Percentiles rank a stretch among this genome's conserved stretches.
phyloP scores from a whole-genome alignment of 2,329 filamentous ascomycete genomes.

The Herpotrichia juniperi region DNA sequence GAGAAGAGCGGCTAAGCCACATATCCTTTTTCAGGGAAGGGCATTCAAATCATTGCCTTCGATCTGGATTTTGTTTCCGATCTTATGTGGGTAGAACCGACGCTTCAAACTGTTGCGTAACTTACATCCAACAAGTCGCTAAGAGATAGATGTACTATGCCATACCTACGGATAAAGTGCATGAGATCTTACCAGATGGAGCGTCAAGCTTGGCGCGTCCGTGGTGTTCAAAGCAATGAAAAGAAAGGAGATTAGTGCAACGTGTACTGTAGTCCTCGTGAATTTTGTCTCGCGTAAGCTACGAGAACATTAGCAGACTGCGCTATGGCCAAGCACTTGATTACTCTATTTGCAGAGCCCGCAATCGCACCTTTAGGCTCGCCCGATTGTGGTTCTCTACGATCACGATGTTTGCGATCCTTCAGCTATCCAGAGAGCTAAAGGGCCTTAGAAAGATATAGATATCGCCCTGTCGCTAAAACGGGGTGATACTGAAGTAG shows the following conservation, averaged over 20 bases:
- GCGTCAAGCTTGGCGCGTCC: too few species aligned
- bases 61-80: too few species aligned
- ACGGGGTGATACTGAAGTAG: constrained; percentile 21
- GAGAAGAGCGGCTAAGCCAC: too few species aligned
- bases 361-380: constrained; percentile 78
- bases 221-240: constrained; percentile 82
- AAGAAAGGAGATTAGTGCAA: constrained; percentile 78
- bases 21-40: too few species aligned
- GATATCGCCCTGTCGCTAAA: constrained; percentile 31
- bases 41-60: too few species aligned
- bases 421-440: constrained; percentile 53
- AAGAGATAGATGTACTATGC: too few species aligned
- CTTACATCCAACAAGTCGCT: too few species aligned
- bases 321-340: neutral
- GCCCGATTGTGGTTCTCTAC: constrained; percentile 79
- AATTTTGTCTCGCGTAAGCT: constrained; percentile 84
- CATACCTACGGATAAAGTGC: too few species aligned
- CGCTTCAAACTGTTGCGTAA: too few species aligned
- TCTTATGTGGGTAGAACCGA: too few species aligned
- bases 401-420: constrained; percentile 82
- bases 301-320: constrained; percentile 16
- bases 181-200: too few species aligned
- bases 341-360: constrained; percentile 64
- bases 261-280: constrained; percentile 74
- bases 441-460: constrained; percentile 38